Evolutionary conservation across 169 alveolate genomes (phyloP).

Genomic region (Eimeria necatrix): DNA sequence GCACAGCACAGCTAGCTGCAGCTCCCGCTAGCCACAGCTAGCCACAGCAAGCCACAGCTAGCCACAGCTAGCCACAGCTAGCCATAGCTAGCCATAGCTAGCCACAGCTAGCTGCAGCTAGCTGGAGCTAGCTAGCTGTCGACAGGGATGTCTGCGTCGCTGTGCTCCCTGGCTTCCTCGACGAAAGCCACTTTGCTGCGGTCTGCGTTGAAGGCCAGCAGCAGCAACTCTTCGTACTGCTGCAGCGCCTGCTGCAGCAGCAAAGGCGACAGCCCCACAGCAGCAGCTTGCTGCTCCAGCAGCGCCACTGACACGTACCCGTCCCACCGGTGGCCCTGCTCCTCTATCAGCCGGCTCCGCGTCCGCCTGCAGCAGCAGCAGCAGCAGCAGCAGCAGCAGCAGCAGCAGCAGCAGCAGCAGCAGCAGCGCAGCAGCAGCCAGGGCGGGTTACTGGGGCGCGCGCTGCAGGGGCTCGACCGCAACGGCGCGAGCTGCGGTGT

Average conservation of each 20-base stretch:
- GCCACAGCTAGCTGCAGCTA: background rate
- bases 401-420: background rate
- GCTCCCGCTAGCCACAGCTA: too few species aligned
- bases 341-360: conserved; percentile 36
- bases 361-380: conserved; percentile 36
- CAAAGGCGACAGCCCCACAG: conserved; percentile 25
- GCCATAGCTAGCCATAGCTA: conserved; percentile 14
- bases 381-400: conserved; percentile 18
- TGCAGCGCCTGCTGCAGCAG: conserved; percentile 32
- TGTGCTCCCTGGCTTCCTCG: conserved; percentile 14
- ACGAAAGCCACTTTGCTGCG: conserved; percentile 48
- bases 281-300: conserved; percentile 61
- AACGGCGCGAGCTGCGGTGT: background rate
- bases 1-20: background rate
- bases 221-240: conserved; percentile 58
- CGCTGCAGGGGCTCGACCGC: background rate
- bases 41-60: too few species aligned
- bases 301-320: conserved; percentile 21
- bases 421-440: background rate
- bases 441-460: background rate
- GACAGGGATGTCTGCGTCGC: background rate
- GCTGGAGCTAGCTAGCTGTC: background rate
- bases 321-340: conserved; percentile 63
- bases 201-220: conserved; percentile 4
- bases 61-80: background rate